Base-by-base conservation (phyloP, 345 rosid species). In the Draba incana region DNA sequence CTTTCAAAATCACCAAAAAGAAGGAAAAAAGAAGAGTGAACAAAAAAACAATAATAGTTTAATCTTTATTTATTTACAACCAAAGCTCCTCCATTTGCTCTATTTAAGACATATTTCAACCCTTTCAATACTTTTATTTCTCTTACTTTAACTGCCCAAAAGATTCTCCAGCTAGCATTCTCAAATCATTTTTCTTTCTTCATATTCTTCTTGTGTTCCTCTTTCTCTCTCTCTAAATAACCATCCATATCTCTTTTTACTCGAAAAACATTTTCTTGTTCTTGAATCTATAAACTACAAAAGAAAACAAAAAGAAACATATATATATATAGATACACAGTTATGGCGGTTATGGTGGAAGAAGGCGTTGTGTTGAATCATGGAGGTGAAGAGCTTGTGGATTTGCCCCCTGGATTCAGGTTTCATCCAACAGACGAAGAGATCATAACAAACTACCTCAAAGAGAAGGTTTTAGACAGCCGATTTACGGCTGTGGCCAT, bases 391-490 rank as follows among this genome's bases (percentile, higher is more conserved):
- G 89, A 86, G 54, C 64, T 81, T 28, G 76, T 85, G 15, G 86
- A 93, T 76, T 77, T 93, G 73, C 97, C 96, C 0, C 94, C 98
- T 0, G 98, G 98, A 3, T 93, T 93, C 62, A 83, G 98, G 12
- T 93, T 93, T 82, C 98, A 93, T 57, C 98, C 98, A 0, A 90
- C 98, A 0, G 98, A 93, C 23, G 97, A 88, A 69, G 98, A 93
- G 81, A 88, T 93, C 70, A 79, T 93, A 48, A 77, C 80, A 68
- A 74, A 71, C 77, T 93, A 93, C 57, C 89, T 93, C 30, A 83
- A 81, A 0, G 77, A 80, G 68, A 93, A 90, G 82, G 96, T 84
- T 60, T 68, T 85, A 62, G 79, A 87, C 53, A 60, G 64, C 78
- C 63, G 66, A 45, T 93, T 93, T 83, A 55, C 77, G 42, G 93